These are phyloP conservation scores for Penicillium aurantiogriseum DNA, from an alignment of 2,329 filamentous ascomycete genomes.

Conservation along the genomic window DNA sequence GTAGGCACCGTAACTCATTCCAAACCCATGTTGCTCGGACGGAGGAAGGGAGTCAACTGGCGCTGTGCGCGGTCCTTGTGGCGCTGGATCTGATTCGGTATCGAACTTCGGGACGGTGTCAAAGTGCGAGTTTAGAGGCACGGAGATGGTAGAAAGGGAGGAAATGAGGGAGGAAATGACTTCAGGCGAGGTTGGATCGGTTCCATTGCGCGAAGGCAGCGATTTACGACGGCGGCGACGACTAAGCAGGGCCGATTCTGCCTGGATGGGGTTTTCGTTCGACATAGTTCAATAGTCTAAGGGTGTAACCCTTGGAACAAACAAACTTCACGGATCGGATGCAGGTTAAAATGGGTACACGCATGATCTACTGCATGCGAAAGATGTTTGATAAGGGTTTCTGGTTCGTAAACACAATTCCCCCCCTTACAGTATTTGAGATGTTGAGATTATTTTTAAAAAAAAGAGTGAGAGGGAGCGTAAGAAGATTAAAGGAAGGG, in stretches of 20 bases:
- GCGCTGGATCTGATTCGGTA: constrained; percentile 35
- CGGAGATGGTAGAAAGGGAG: constrained; percentile 59
- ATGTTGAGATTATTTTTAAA: constrained; percentile 9
- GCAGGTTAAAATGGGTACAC: constrained; percentile 23
- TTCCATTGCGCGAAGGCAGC: constrained; percentile 31
- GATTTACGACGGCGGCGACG: constrained; percentile 48
- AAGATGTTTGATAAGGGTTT: constrained; percentile 11
- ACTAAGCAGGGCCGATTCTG: constrained; percentile 30
- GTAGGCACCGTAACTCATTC: constrained; percentile 71
- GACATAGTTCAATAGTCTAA: constrained; percentile 33
- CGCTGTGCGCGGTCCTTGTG: constrained; percentile 27
- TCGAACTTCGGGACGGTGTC: constrained; percentile 54
- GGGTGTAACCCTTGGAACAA: constrained; percentile 2
- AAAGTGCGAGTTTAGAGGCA: constrained; percentile 68
- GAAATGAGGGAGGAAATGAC: constrained; percentile 61
- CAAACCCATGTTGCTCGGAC: constrained; percentile 53
- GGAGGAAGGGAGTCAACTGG: constrained; percentile 26
- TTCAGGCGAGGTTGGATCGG: constrained; percentile 48
- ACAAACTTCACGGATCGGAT: constrained; percentile 20
- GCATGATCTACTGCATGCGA: constrained; percentile 30
- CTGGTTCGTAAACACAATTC: background rate
- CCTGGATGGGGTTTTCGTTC: constrained; percentile 24
- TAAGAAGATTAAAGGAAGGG: constrained; percentile 1
- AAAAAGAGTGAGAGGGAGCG: constrained; percentile 1
- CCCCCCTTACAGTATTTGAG: constrained; percentile 18